Conservation (phyloP, 768 basidiomycete genomes). For the Pleurotus giganteus region DNA sequence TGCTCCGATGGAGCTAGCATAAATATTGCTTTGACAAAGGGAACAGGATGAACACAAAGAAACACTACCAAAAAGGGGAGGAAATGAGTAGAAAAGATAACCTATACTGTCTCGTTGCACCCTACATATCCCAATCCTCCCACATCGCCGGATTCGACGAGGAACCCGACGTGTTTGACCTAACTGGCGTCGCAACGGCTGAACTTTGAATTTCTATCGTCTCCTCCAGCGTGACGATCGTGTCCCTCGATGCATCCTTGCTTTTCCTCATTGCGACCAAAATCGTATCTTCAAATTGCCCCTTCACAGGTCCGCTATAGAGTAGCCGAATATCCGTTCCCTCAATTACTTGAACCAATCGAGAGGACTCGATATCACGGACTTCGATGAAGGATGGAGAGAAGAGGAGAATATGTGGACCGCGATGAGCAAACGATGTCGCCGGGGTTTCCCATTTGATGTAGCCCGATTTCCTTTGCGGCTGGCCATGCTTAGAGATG, state of each 20-base stretch:
- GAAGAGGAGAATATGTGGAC: conserved; percentile 67
- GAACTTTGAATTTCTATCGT: conserved; percentile 4
- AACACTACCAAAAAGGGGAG: not conserved
- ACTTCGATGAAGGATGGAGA: conserved; percentile 76
- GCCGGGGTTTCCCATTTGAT: conserved; percentile 81
- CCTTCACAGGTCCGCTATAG: conserved; percentile 37
- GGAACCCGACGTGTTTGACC: not conserved
- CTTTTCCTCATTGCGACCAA: conserved; percentile 55
- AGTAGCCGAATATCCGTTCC: conserved; percentile 67
- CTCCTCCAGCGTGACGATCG: not conserved
- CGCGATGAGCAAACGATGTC: conserved; percentile 57
- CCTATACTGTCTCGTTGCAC: not conserved
- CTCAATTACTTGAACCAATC: conserved; percentile 83
- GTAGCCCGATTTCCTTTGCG: conserved; percentile 57
- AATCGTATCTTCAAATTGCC: conserved; percentile 43
- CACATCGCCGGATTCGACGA: not conserved
- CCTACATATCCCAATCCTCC: conserved; percentile 10
- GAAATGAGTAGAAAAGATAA: not conserved
- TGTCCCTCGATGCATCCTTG: not conserved
- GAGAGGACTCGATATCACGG: conserved; percentile 58
- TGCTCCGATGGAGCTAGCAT: too few species aligned
- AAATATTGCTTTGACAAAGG: too few species aligned
- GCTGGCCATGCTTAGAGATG: conserved; percentile 66
- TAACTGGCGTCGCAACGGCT: not conserved
- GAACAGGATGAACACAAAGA: too few species aligned